Conservation (phyloP, 495 filamentous ascomycete species). For the Penicillium dipodomyicola region DNA sequence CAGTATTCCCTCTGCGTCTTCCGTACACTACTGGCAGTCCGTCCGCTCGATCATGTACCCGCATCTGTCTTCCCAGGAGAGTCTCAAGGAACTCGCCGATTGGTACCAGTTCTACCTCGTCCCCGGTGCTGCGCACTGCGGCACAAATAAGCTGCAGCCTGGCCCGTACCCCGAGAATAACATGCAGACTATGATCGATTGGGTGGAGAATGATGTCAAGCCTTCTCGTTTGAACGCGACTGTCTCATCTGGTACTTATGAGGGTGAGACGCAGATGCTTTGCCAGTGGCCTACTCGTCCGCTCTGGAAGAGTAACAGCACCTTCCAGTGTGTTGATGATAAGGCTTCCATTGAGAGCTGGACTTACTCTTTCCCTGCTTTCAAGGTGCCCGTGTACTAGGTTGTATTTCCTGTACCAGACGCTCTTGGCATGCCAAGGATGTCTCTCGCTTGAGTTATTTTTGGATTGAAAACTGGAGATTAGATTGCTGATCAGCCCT, state of each 20-base stretch:
- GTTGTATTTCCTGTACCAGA: background rate
- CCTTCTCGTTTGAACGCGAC: constrained; percentile 39
- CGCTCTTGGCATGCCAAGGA: background rate
- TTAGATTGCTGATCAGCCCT: background rate
- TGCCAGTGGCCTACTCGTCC: constrained; percentile 48
- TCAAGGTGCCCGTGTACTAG: constrained; percentile 26
- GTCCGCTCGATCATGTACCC: constrained; percentile 53
- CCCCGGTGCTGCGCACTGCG: constrained; percentile 53
- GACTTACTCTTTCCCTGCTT: constrained; percentile 33
- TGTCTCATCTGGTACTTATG: constrained; percentile 21
- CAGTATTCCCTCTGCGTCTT: constrained; percentile 47
- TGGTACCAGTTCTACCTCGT: constrained; percentile 54
- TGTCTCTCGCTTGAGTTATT: background rate
- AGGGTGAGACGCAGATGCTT: constrained; percentile 35
- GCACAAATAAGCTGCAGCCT: constrained; percentile 36
- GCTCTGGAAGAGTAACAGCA: constrained; percentile 32
- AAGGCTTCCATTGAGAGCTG: constrained; percentile 37
- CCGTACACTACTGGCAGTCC: constrained; percentile 49
- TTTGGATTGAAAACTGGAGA: background rate
- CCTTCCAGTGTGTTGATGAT: constrained; percentile 41
- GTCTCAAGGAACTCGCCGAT: constrained; percentile 39
- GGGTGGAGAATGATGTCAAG: constrained; percentile 48
- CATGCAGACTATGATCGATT: constrained; percentile 44
- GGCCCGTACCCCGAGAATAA: constrained; percentile 47
- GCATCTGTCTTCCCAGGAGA: constrained; percentile 32